phyloP scores from a whole-genome alignment of 441 rosid genomes.

The Eruca vesicaria region DNA sequence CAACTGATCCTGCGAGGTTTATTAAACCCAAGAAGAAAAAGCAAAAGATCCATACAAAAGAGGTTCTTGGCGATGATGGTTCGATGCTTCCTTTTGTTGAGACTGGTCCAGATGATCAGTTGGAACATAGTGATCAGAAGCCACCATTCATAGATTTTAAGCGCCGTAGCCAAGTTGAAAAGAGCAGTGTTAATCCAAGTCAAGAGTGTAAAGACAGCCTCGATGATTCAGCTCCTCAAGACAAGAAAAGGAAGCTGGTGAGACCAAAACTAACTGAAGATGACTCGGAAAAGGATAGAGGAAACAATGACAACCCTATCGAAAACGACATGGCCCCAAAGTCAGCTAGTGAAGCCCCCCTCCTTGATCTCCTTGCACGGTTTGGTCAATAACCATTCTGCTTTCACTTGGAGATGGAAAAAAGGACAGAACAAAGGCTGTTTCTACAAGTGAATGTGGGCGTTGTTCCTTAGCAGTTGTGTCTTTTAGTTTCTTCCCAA shows the following conservation, averaged over 20 bases:
- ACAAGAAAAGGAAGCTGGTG: constrained; percentile 57
- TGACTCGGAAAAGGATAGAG: constrained; percentile 22
- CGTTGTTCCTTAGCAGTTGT: background rate
- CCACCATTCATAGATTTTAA: constrained; percentile 50
- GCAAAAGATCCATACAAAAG: constrained; percentile 4
- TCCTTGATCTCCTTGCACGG: constrained; percentile 5
- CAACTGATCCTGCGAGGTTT: background rate
- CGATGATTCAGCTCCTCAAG: constrained; percentile 19
- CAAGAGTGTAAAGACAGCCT: constrained; percentile 27
- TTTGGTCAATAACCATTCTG: constrained; percentile 4
- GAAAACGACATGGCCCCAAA: background rate
- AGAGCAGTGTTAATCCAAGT: constrained; percentile 18
- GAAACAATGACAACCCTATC: background rate
- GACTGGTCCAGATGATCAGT: constrained; percentile 16
- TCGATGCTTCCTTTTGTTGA: constrained; percentile 15
- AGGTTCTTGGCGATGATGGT: constrained; percentile 28
- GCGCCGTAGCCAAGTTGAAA: constrained; percentile 46
- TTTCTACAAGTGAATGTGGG: background rate
- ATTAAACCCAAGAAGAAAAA: constrained; percentile 22
- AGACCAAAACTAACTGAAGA: constrained; percentile 49
- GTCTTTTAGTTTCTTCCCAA: constrained; percentile 8
- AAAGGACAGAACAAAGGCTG: constrained; percentile 2
- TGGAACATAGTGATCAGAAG: constrained; percentile 25
- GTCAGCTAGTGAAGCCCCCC: constrained; percentile 10
- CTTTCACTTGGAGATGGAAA: background rate